Evolutionary conservation across 305 asterid species (phyloP).

Genomic region (Petunia hybrid): DNA sequence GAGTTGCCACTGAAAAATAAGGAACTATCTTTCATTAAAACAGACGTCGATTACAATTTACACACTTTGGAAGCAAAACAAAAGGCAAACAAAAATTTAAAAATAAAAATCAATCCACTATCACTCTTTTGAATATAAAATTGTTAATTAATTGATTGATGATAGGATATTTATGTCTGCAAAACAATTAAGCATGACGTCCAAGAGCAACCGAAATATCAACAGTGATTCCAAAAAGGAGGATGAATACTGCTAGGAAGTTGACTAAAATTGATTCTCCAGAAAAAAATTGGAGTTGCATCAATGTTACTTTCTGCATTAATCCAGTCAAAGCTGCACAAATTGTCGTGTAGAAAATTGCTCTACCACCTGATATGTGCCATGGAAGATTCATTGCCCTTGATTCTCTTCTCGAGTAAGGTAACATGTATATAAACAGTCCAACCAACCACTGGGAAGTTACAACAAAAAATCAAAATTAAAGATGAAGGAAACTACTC

Average conservation of each 20-base stretch:
- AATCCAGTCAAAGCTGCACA: conserved; percentile 72
- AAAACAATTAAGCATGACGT: conserved; percentile 40
- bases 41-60: conserved; percentile 11
- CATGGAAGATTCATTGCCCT: conserved; percentile 51
- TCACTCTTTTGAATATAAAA: background rate
- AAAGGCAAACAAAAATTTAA: background rate
- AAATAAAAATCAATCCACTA: background rate
- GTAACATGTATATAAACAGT: conserved; percentile 48
- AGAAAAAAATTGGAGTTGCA: conserved; percentile 41
- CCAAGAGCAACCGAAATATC: conserved; percentile 67
- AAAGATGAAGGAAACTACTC: background rate
- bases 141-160: background rate
- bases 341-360: conserved; percentile 67
- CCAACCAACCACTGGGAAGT: conserved; percentile 67
- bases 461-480: background rate
- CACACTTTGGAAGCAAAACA: background rate
- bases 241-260: conserved; percentile 64
- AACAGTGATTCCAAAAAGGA: conserved; percentile 70
- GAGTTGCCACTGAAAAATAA: background rate
- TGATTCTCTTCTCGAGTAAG: conserved; percentile 44
- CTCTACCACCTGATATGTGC: conserved; percentile 65
- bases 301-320: conserved; percentile 60
- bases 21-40: background rate
- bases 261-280: conserved; percentile 58
- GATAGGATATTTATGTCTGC: background rate